Percentiles rank a stretch among this genome's conserved stretches.
These are phyloP conservation scores for Flaveria linearis DNA, from an alignment of 129 eudicot species.

Conservation along the genomic window DNA sequence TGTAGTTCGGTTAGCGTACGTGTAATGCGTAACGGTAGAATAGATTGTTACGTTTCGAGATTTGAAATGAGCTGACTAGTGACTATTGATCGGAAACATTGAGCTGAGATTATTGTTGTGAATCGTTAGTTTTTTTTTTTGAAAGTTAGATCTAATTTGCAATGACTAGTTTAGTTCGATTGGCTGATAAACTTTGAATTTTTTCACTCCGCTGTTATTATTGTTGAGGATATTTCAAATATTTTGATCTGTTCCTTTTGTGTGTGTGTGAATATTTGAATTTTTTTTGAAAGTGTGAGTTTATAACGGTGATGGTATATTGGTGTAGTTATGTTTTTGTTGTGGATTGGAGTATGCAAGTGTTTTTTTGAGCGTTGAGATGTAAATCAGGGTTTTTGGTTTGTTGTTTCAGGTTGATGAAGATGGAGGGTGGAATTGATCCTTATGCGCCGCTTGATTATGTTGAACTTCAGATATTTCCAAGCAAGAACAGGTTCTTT, in stretches of 20 bases:
- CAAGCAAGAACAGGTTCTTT: constrained; percentile 69
- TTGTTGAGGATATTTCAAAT: neutral
- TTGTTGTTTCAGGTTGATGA: constrained; percentile 41
- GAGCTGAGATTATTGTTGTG: constrained; percentile 16
- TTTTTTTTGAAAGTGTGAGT: constrained; percentile 13
- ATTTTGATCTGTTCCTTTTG: constrained; percentile 9
- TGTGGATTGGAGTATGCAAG: neutral
- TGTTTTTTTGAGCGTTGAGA: neutral
- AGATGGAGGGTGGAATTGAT: constrained; percentile 67
- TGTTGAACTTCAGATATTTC: constrained; percentile 65
- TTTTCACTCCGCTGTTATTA: constrained; percentile 6
- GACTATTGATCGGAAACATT: neutral
- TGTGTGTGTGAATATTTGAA: constrained; percentile 11
- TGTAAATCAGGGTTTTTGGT: constrained; percentile 24
- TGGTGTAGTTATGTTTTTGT: neutral
- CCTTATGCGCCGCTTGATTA: constrained; percentile 64
- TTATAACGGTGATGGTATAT: neutral
- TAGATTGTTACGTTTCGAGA: constrained; percentile 10
- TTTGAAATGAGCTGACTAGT: constrained; percentile 2
- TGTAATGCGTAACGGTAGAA: neutral
- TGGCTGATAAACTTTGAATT: constrained; percentile 13
- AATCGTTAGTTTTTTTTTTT: neutral
- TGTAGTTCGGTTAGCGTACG: constrained; percentile 12
- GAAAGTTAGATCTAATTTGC: constrained; percentile 40
- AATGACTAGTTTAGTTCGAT: constrained; percentile 15